Conservation (phyloP, 2,329 filamentous ascomycete species). For the Talaromyces marneffei region DNA sequence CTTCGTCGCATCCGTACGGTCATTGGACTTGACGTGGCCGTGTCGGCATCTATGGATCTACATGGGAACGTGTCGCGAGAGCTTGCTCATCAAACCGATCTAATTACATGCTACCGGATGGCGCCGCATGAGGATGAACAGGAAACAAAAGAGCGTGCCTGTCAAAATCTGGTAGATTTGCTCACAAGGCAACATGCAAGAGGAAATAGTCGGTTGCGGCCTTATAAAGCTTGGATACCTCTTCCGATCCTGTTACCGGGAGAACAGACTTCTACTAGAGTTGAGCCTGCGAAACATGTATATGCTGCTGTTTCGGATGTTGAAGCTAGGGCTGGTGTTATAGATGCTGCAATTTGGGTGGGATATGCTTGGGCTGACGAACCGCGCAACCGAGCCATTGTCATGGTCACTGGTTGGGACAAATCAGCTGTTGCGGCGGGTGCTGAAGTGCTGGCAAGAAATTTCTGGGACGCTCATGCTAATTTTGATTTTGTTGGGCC, state of each 20-base stretch:
- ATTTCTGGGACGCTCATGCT: conserved; percentile 45
- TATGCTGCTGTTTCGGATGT: conserved; percentile 46
- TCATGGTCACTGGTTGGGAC: conserved; percentile 51
- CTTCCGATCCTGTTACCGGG: conserved; percentile 49
- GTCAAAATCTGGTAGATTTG: conserved; percentile 43
- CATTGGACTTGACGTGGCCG: conserved; percentile 43
- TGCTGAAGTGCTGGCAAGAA: conserved; percentile 42
- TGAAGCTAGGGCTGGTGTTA: conserved; percentile 37
- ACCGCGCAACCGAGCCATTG: conserved; percentile 46
- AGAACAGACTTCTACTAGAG: conserved; percentile 51
- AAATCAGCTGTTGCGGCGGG: conserved; percentile 31
- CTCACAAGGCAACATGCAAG: conserved; percentile 21
- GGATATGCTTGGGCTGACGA: conserved; percentile 55
- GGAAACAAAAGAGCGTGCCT: conserved; percentile 49
- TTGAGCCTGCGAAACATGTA: conserved; percentile 48
- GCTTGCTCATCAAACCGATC: conserved; percentile 46
- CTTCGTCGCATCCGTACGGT: conserved; percentile 42
- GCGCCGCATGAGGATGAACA: conserved; percentile 48
- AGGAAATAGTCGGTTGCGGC: conserved; percentile 23
- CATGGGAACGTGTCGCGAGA: conserved; percentile 51
- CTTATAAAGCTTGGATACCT: conserved; percentile 50
- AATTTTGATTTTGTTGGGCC: conserved; percentile 51
- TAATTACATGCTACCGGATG: conserved; percentile 51
- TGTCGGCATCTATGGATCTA: conserved; percentile 53
- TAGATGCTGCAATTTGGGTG: conserved; percentile 52